A percentile compares a stretch with the other conserved stretches of the same genome.
phyloP scores from a whole-genome alignment of 202 grass and related monocot genomes.

The Saccharum hybrid region DNA sequence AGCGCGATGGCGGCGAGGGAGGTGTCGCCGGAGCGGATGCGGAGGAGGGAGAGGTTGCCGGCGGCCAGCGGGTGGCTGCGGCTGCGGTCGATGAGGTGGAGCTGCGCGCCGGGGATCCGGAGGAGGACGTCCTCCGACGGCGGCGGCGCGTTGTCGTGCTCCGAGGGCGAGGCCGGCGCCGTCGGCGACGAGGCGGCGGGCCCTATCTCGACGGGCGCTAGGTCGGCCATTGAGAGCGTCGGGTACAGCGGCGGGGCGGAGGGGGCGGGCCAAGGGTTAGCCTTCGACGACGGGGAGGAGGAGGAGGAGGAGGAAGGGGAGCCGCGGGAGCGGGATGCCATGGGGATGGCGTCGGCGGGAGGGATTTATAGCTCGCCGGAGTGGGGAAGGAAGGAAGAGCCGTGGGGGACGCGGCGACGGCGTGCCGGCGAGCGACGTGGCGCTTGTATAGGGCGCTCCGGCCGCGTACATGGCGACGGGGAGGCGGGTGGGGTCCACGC shows the following conservation, averaged over 20 bases:
- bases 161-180: not conserved
- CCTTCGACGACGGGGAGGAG: no score
- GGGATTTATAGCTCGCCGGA: constrained; percentile 12
- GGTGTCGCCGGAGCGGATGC: constrained; percentile 69
- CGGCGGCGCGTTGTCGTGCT: not conserved
- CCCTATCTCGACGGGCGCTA: constrained; percentile 53
- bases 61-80: constrained; percentile 78
- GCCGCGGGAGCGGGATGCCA: constrained; percentile 19
- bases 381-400: constrained; percentile 4
- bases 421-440: constrained; percentile 44
- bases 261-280: constrained; percentile 42
- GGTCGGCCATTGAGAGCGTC: constrained; percentile 65
- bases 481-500: not conserved
- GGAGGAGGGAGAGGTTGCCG: constrained; percentile 64
- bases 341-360: constrained; percentile 9
- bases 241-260: constrained; percentile 74
- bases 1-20: constrained; percentile 65
- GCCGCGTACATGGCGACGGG: constrained; percentile 45
- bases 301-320: not conserved
- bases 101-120: constrained; percentile 52
- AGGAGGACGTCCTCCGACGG: constrained; percentile 61
- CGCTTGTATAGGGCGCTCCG: constrained; percentile 34
- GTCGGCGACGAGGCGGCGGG: constrained; percentile 39
- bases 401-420: constrained; percentile 39
- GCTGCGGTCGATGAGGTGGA: constrained; percentile 75